These are phyloP conservation scores for Pyropia yezoensis DNA, from an alignment of 23 red algal genomes.

Conservation along the genomic window DNA sequence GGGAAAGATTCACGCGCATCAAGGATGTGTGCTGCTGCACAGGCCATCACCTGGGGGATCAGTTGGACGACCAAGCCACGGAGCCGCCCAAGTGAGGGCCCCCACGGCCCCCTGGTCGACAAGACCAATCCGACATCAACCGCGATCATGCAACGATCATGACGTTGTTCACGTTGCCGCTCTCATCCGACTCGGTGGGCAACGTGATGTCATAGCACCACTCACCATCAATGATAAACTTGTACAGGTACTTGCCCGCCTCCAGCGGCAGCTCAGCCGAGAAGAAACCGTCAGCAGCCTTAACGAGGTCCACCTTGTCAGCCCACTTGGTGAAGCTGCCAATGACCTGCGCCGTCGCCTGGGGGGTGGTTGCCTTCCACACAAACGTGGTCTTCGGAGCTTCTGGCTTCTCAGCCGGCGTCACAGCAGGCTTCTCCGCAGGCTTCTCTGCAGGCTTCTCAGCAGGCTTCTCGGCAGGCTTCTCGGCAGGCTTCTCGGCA, in stretches of 20 bases:
- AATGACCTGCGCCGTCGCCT: slow-evolving; percentile 10
- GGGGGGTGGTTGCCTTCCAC: no score
- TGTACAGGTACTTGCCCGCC: slow-evolving; percentile 39
- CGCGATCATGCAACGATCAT: slow-evolving; percentile 10
- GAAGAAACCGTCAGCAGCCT: slow-evolving; percentile 7
- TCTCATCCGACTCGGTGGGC: slow-evolving; percentile 19
- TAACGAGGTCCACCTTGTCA: neutral
- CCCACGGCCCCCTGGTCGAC: no score
- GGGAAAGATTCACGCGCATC: no score
- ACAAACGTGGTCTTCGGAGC: no score
- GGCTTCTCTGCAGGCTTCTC: no score
- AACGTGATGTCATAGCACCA: slow-evolving; percentile 57
- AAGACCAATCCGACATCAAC: neutral
- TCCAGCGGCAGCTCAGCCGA: slow-evolving; percentile 1
- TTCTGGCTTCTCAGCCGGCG: no score
- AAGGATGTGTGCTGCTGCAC: no score
- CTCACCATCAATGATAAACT: slow-evolving; percentile 55
- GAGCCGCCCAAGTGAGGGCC: neutral
- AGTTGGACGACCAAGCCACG: no score
- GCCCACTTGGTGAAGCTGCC: slow-evolving; percentile 33
- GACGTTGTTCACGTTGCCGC: slow-evolving; percentile 64
- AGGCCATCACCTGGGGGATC: no score
- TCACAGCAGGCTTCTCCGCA: no score
- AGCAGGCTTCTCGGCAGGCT: no score
- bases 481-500: no score